Conservation (phyloP, 2,329 filamentous ascomycete species). For the Apiospora rasikravindrae region DNA sequence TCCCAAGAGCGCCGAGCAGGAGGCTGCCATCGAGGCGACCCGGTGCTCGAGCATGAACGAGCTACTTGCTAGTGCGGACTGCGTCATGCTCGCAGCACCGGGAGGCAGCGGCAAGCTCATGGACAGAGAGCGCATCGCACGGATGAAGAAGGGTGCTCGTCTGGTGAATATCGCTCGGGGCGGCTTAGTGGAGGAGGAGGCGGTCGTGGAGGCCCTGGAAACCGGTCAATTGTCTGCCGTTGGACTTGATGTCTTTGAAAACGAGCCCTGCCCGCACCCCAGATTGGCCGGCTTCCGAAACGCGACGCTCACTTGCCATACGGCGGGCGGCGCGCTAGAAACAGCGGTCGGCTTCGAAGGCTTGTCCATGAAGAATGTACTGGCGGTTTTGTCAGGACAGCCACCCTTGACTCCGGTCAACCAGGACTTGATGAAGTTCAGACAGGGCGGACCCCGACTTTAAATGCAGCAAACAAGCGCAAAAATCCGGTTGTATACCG, state of each 20-base stretch:
- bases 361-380: conserved; percentile 59
- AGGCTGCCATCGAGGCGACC: conserved; percentile 47
- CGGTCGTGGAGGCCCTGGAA: conserved; percentile 38
- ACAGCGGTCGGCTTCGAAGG: conserved; percentile 59
- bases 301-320: conserved; percentile 57
- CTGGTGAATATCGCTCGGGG: conserved; percentile 40
- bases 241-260: conserved; percentile 57
- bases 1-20: conserved; percentile 44
- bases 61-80: conserved; percentile 53
- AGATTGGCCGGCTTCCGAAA: conserved; percentile 38
- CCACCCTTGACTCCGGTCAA: conserved; percentile 58
- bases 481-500: too few relatives aligned
- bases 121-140: conserved; percentile 43
- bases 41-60: conserved; percentile 50
- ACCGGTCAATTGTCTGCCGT: conserved; percentile 49
- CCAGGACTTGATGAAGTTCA: conserved; percentile 47
- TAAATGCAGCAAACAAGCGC: too few relatives aligned
- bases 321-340: conserved; percentile 59
- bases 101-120: conserved; percentile 47
- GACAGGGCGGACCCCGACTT: background rate
- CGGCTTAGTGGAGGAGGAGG: conserved; percentile 38
- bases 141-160: conserved; percentile 58
- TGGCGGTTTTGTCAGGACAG: conserved; percentile 50
- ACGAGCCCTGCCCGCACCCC: conserved; percentile 52
- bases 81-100: conserved; percentile 57